A percentile compares a stretch with the other conserved stretches of the same genome.
Evolutionary conservation across 495 filamentous ascomycete genomes (phyloP).

Genomic region (Alectoria sarmentosa): DNA sequence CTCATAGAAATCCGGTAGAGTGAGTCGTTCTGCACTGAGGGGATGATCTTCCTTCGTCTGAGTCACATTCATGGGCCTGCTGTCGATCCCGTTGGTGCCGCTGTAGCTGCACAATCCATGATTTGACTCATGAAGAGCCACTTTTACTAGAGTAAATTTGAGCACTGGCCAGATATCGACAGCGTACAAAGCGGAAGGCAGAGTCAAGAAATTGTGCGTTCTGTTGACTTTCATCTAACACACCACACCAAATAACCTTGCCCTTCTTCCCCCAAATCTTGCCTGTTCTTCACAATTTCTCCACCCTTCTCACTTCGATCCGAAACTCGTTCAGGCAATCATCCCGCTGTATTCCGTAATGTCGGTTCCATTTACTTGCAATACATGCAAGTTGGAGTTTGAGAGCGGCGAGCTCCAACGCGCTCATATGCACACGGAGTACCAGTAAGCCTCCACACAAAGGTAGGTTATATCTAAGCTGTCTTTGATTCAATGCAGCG

Average conservation of each 20-base stretch:
- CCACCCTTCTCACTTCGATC: background rate
- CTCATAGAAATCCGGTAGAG: background rate
- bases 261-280: background rate
- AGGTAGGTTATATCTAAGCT: background rate
- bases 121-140: background rate
- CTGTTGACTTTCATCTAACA: no score
- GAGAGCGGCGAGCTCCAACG: slow-evolving; percentile 84
- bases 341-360: slow-evolving; percentile 22
- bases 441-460: slow-evolving; percentile 63
- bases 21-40: background rate
- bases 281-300: background rate
- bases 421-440: slow-evolving; percentile 92
- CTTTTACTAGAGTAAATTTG: no score
- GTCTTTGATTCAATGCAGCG: slow-evolving; percentile 39
- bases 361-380: slow-evolving; percentile 89
- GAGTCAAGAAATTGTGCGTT: no score
- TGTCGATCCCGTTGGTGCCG: background rate
- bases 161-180: no score
- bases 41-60: no score
- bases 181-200: no score
- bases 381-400: slow-evolving; percentile 94
- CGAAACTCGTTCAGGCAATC: background rate
- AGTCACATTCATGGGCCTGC: background rate
- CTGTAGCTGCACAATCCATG: background rate
- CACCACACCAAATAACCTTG: no score